phyloP scores from a whole-genome alignment of 2,329 filamentous ascomycete species.

The Hypoxylon sp. region DNA sequence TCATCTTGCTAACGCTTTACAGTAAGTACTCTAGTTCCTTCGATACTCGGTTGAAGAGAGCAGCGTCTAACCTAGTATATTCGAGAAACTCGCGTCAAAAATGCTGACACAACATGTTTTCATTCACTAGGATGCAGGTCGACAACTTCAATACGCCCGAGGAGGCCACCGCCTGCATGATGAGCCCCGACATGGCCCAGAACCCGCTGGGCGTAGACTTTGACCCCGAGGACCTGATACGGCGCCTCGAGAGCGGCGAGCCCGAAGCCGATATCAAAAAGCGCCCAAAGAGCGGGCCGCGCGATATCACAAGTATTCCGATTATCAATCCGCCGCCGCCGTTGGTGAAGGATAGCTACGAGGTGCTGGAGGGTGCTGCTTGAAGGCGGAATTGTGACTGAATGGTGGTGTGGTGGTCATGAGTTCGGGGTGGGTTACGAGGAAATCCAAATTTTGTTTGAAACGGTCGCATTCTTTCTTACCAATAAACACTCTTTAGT shows the following conservation, averaged over 20 bases:
- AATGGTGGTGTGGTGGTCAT: not conserved
- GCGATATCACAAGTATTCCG: slow-evolving; percentile 30
- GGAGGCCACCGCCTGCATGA: slow-evolving; percentile 57
- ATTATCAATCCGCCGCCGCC: slow-evolving; percentile 29
- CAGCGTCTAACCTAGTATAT: too few species aligned
- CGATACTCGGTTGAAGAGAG: too few species aligned
- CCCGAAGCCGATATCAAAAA: slow-evolving; percentile 45
- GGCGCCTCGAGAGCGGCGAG: slow-evolving; percentile 44
- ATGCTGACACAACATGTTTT: too few species aligned
- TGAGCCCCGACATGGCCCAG: slow-evolving; percentile 49
- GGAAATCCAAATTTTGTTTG: not conserved
- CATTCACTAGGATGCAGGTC: too few species aligned
- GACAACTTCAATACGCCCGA: slow-evolving; percentile 55
- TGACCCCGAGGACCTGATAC: slow-evolving; percentile 58
- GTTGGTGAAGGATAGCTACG: slow-evolving; percentile 37
- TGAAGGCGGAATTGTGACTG: slow-evolving; percentile 7
- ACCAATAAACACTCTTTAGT: not conserved
- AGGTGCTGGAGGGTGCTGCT: slow-evolving; percentile 21
- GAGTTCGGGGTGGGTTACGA: not conserved
- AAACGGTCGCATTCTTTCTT: not conserved
- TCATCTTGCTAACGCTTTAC: too few species aligned
- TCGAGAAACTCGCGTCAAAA: too few species aligned
- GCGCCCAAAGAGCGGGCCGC: slow-evolving; percentile 43
- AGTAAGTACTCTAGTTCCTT: too few species aligned
- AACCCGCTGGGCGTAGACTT: slow-evolving; percentile 60